Evolutionary conservation across 1,139 yeast genomes (phyloP).

Genomic region (Suhomyces taliae): DNA sequence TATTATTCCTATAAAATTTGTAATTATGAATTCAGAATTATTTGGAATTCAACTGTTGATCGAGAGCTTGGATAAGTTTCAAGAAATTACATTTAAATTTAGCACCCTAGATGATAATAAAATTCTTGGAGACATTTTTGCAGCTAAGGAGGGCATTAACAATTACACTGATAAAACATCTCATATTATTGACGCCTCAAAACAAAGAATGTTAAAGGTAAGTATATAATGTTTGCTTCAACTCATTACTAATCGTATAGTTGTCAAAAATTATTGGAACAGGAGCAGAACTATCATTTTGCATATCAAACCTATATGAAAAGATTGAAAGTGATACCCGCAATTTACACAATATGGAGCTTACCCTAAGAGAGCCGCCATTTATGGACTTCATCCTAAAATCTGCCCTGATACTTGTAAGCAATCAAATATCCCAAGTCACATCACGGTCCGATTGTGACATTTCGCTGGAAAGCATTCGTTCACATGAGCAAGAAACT

Average conservation of each 20-base stretch:
- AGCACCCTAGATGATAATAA: not conserved
- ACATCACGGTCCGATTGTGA: not conserved
- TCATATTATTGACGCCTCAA: not conserved
- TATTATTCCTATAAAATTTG: no score
- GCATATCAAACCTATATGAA: constrained; percentile 9
- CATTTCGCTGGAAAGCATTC: no score
- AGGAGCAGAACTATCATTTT: constrained; percentile 2
- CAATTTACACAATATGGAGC: not conserved
- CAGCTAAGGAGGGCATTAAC: not conserved
- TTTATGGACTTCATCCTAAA: not conserved
- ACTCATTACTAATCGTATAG: not conserved
- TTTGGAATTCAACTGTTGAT: not conserved
- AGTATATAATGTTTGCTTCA: not conserved
- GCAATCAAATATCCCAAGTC: not conserved
- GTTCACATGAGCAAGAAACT: not conserved
- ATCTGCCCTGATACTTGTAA: not conserved
- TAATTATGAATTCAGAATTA: not conserved
- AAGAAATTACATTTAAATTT: not conserved
- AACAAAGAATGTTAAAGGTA: constrained; percentile 10
- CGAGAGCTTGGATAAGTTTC: not conserved
- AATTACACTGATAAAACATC: not conserved
- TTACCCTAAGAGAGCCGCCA: not conserved
- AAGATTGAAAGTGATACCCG: constrained; percentile 1
- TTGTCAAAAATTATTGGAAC: not conserved
- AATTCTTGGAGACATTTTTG: not conserved